Conservation (phyloP, 768 basidiomycete species). For the Termitomyces sp. region DNA sequence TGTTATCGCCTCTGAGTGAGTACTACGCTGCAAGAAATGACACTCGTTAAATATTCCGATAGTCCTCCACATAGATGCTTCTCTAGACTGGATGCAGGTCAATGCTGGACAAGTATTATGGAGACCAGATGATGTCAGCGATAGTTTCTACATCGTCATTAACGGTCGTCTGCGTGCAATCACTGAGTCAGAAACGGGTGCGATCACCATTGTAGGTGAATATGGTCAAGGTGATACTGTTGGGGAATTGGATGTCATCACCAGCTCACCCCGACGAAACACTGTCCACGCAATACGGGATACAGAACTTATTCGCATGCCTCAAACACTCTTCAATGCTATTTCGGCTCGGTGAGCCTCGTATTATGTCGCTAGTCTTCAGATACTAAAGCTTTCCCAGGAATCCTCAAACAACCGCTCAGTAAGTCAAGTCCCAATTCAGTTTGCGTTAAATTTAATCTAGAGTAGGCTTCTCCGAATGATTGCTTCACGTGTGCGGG, state of each 20-base stretch:
- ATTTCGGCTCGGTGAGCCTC: constrained; percentile 73
- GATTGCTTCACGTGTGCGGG: constrained; percentile 90
- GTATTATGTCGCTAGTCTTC: background rate
- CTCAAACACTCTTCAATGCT: constrained; percentile 95
- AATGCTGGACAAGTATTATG: constrained; percentile 94
- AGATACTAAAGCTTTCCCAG: constrained; percentile 29
- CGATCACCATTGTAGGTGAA: constrained; percentile 81
- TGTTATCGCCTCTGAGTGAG: constrained; percentile 88
- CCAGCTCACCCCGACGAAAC: constrained; percentile 78
- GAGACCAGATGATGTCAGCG: constrained; percentile 85
- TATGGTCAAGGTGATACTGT: constrained; percentile 98
- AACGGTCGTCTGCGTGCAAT: constrained; percentile 94
- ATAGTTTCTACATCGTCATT: constrained; percentile 97
- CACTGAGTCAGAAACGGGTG: constrained; percentile 72
- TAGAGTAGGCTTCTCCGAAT: constrained; percentile 64
- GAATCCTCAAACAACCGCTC: constrained; percentile 82
- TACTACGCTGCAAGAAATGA: background rate
- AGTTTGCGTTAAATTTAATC: background rate
- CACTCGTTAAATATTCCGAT: background rate
- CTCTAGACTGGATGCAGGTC: constrained; percentile 98
- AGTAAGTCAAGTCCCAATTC: constrained; percentile 42
- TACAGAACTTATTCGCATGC: constrained; percentile 95
- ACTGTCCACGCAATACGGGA: constrained; percentile 98
- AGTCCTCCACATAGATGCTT: constrained; percentile 97
- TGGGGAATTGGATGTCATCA: constrained; percentile 97